phyloP scores from a whole-genome alignment of 768 basidiomycete species.

The Epithele typhae region DNA sequence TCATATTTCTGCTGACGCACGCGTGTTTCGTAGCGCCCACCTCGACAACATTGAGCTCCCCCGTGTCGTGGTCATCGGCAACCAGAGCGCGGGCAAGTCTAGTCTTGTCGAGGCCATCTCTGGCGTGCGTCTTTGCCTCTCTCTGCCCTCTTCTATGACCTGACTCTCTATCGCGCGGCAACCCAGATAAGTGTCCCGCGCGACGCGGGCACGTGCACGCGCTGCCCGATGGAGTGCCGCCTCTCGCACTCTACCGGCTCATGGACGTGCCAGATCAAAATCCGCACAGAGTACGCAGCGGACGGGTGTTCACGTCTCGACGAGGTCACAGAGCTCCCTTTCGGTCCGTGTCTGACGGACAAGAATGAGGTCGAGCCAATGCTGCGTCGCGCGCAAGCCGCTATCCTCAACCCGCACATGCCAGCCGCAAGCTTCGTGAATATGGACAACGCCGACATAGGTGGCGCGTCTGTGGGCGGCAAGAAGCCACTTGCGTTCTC shows the following conservation, averaged over 20 bases:
- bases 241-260: constrained; percentile 15
- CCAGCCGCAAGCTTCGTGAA: constrained; percentile 20
- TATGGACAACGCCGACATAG: background rate
- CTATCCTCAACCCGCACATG: constrained; percentile 46
- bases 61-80: constrained; percentile 47
- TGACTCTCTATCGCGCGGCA: background rate
- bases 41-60: constrained; percentile 42
- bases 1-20: no score
- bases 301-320: constrained; percentile 22
- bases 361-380: constrained; percentile 43
- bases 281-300: constrained; percentile 37
- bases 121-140: constrained; percentile 28
- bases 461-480: background rate
- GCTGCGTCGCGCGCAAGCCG: constrained; percentile 57
- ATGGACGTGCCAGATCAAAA: constrained; percentile 36
- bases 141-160: background rate
- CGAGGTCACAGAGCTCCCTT: constrained; percentile 28
- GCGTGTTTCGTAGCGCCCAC: no score
- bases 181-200: constrained; percentile 44
- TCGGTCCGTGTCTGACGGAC: constrained; percentile 39
- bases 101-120: constrained; percentile 48
- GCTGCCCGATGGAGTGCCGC: constrained; percentile 35
- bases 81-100: constrained; percentile 48
- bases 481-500: constrained; percentile 17
- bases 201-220: constrained; percentile 44